Base-by-base conservation (phyloP, 2,329 filamentous ascomycete genomes). In the Colletotrichum chlorophyti region DNA sequence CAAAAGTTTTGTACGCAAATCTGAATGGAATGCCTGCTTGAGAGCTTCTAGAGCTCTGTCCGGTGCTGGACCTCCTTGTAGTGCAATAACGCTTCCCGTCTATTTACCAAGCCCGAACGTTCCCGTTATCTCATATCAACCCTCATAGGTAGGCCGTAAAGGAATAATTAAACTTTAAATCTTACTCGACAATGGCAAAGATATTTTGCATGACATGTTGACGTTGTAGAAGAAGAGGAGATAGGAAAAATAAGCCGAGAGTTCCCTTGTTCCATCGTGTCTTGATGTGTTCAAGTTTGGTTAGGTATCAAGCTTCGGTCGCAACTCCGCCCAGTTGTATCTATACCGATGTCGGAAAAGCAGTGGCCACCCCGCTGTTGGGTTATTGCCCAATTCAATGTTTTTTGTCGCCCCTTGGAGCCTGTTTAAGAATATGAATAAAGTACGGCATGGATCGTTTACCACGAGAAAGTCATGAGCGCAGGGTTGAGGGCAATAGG, bases 391-490 rank as follows among this genome's bases (percentile, higher is more conserved):
- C 37, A 35, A 35, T 53, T 58, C 37, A 58, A 49, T 53, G 50
- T 34, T 37, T 17, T 11, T 37, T 29, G 12, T 37, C 35, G 58
- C 52, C 47, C 19, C 41, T 45, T 45, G 34, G 41, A 46, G 60
- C 57, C 35, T 41, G 37, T 26, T 19, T 57, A 23, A 23, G 45
- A 37, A 35, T 26, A 27, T 11, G 19, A 42, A 52, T 34, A 38
- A 38, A 26, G 9, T n/a, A 10, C 29, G 11, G 7, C 40, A 21
- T 10, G 24, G n/a, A 21, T 43, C 19, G 14, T 62, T 69, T 83
- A 91, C 85, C 87, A 92, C 9, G 88, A 90, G 72, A 92, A 91
- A 0, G 87, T 90, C 88, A 91, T 91, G 65, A 92, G 77, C 17
- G 88, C 89, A n/a, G 89, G 90, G 72, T 93, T 93, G 45, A 93